Evolutionary conservation across 108 stramenopile genomes (phyloP).

Genomic region (Cyclotella baltica): DNA sequence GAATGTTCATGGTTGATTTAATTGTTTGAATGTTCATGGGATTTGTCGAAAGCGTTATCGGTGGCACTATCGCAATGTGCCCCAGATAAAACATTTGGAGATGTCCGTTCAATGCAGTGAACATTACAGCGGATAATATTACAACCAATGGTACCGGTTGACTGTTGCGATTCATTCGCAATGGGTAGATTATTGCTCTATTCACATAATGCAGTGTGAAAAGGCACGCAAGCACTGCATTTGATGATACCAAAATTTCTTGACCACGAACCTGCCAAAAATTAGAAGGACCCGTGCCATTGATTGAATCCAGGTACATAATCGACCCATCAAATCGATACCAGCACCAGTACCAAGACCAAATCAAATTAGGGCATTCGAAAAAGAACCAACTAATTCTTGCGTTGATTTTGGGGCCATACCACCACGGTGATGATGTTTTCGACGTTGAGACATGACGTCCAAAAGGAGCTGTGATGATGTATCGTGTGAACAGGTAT

Average conservation of each 20-base stretch:
- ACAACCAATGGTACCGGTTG: conserved; percentile 73
- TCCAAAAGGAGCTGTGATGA: conserved; percentile 57
- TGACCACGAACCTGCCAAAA: background rate
- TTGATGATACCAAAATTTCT: conserved; percentile 37
- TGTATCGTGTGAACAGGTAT: conserved; percentile 39
- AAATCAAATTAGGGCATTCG: conserved; percentile 77
- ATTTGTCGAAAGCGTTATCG: conserved; percentile 12
- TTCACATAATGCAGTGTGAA: conserved; percentile 91
- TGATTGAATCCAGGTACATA: conserved; percentile 7
- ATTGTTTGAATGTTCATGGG: conserved; percentile 38
- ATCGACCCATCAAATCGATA: conserved; percentile 21
- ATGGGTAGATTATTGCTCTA: conserved; percentile 85
- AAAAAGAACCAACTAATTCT: conserved; percentile 72
- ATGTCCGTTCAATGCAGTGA: conserved; percentile 82
- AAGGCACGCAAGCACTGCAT: conserved; percentile 61
- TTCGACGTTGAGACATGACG: conserved; percentile 34
- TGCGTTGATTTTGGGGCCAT: conserved; percentile 62
- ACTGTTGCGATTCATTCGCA: conserved; percentile 68
- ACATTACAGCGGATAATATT: conserved; percentile 54
- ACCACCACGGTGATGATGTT: conserved; percentile 42
- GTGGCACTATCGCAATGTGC: conserved; percentile 25
- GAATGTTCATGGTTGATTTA: too few species aligned
- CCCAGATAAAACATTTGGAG: conserved; percentile 58
- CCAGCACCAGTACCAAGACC: conserved; percentile 52
- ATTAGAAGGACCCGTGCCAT: background rate